These are phyloP conservation scores for Solanum pennellii DNA, from an alignment of 257 asterid genomes.

Conservation along the genomic window DNA sequence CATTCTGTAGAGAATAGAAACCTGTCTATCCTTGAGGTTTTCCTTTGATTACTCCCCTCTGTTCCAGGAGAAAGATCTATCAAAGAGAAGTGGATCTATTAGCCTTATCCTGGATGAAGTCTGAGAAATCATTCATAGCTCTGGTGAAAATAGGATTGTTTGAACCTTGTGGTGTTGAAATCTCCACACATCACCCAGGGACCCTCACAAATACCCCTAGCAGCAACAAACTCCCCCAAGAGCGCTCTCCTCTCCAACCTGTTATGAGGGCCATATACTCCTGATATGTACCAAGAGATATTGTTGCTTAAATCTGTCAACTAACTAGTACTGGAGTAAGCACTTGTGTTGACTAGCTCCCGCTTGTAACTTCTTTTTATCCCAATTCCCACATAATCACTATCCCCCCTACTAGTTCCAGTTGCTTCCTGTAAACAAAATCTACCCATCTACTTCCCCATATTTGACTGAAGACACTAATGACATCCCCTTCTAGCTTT, in stretches of 20 bases:
- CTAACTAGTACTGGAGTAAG: not conserved
- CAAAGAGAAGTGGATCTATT: not conserved
- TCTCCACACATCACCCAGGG: not conserved
- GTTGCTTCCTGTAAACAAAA: not conserved
- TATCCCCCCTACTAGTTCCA: not conserved
- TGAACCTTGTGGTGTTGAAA: not conserved
- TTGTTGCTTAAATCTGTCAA: not conserved
- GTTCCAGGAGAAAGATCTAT: not conserved
- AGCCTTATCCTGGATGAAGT: not conserved
- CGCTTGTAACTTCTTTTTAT: not conserved
- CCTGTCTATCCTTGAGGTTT: not conserved
- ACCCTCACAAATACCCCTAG: not conserved
- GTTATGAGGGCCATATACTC: not conserved
- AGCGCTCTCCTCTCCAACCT: not conserved
- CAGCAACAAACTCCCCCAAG: not conserved
- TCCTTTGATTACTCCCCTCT: not conserved
- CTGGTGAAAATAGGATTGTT: not conserved
- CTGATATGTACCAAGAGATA: not conserved
- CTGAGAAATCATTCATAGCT: not conserved
- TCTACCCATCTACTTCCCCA: not conserved
- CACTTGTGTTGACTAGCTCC: not conserved
- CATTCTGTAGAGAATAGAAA: not conserved
- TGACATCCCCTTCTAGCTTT: not conserved
- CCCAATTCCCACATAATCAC: not conserved
- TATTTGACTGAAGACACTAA: not conserved